Evolutionary conservation across 768 basidiomycete species (phyloP).

Genomic region (Termitomyces sp.): DNA sequence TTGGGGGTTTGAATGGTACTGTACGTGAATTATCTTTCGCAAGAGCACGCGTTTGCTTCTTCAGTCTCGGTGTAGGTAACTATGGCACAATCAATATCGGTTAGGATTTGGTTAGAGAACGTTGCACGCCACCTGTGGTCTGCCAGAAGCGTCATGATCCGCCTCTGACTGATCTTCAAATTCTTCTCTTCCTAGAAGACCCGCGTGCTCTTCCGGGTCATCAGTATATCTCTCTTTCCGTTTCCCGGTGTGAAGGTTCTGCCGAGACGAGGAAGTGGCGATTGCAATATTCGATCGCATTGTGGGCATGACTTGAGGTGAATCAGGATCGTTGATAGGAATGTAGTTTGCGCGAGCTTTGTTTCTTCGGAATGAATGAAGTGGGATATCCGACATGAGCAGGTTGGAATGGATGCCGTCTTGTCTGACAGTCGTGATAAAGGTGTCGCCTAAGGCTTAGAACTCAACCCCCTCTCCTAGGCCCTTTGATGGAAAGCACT

Average conservation of each 20-base stretch:
- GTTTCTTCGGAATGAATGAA: slow-evolving; percentile 51
- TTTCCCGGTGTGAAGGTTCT: slow-evolving; percentile 28
- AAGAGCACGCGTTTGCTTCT: slow-evolving; percentile 13
- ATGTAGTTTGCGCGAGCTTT: slow-evolving; percentile 42
- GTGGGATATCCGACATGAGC: slow-evolving; percentile 68
- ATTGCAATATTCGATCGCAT: slow-evolving; percentile 19
- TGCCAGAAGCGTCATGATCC: slow-evolving; percentile 15
- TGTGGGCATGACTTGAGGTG: slow-evolving; percentile 20
- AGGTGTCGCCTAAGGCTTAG: background rate
- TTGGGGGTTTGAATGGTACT: slow-evolving; percentile 71
- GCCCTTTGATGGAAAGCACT: background rate
- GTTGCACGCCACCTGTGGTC: slow-evolving; percentile 6
- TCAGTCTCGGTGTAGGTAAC: slow-evolving; percentile 12
- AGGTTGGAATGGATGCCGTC: background rate
- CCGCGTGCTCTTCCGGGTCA: slow-evolving; percentile 59
- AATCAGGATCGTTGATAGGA: slow-evolving; percentile 30
- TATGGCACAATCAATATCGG: slow-evolving; percentile 13
- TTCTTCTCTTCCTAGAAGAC: slow-evolving; percentile 37
- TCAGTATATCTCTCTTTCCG: slow-evolving; percentile 54
- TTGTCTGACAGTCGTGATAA: background rate
- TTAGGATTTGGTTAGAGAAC: background rate
- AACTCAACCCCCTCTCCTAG: background rate
- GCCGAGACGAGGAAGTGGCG: slow-evolving; percentile 19
- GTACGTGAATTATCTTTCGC: slow-evolving; percentile 70
- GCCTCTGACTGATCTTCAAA: slow-evolving; percentile 34